Base-by-base conservation (phyloP, 495 filamentous ascomycete species). In the Hypoxylon lenormandii region DNA sequence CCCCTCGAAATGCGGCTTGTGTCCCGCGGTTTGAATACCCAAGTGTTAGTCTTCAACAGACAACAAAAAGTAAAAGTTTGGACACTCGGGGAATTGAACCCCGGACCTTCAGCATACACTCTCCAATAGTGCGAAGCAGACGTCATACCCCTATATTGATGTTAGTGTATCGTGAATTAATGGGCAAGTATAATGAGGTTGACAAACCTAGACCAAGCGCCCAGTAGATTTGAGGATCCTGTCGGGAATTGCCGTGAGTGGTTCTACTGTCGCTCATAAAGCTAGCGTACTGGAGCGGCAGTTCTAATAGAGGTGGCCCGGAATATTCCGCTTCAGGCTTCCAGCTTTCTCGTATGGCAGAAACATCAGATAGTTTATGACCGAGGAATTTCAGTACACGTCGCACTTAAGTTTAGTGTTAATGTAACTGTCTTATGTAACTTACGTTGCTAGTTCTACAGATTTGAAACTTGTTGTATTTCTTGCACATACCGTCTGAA, bases 51-150 rank as follows among this genome's bases (percentile, higher is more conserved):
- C n/a, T n/a, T n/a, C n/a, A n/a, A n/a, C n/a, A n/a, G n/a, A 12
- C 30, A 33, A 6, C 42, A 21, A 18, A 8, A 45, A 19, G 42
- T 16, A 68, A 61, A 68, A 57, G 15, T 18, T 11, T 68, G 64
- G 64, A 68, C 64, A 38, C 19, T 36, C 64, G 26, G 64, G 64
- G 64, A 68, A 57, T 68, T 68, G 64, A 68, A 68, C 64, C 64
- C 64, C 37, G 64, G 64, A 62, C 64, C 51, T 68, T 57, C 51
- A 56, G 64, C 64, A 68, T 49, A 62, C 58, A 60, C 57, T 67
- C 7, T 57, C 4, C 4, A 12, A 28, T 26, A 66, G 50, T 67
- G 64, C 64, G 64, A 67, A 67, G 64, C 64, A 60, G 56, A 60
- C 64, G 56, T 60, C 56, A 60, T 67, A 67, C 64, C 64, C 48